These are phyloP conservation scores for Calonectria pteridis DNA, from an alignment of 2,329 filamentous ascomycete species.

Conservation along the genomic window DNA sequence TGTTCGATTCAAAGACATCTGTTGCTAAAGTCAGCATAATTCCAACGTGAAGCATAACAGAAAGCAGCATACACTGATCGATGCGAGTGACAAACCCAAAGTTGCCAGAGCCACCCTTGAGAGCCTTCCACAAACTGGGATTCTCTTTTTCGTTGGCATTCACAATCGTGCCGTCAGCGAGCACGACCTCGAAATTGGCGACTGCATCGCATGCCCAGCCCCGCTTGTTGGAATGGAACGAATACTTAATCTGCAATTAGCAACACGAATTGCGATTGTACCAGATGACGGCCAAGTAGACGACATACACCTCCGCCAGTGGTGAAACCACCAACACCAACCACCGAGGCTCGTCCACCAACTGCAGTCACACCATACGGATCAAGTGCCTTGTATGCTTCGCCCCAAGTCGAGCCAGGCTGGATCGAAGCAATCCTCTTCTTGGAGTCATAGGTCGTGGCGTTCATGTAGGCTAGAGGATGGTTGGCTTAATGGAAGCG, in stretches of 20 bases:
- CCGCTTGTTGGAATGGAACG: constrained; percentile 45
- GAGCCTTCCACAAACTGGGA: constrained; percentile 57
- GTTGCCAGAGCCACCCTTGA: constrained; percentile 62
- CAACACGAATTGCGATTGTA: not conserved
- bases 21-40: not conserved
- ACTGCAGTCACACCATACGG: constrained; percentile 54
- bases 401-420: constrained; percentile 58
- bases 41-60: not conserved
- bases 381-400: constrained; percentile 42
- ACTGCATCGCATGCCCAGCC: constrained; percentile 59
- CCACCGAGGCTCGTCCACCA: constrained; percentile 56
- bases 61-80: constrained; percentile 31
- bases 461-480: constrained; percentile 42
- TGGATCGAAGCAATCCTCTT: constrained; percentile 47
- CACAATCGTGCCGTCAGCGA: constrained; percentile 55
- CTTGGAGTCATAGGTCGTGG: constrained; percentile 45
- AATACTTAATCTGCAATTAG: constrained; percentile 35
- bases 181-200: constrained; percentile 57
- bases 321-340: constrained; percentile 48
- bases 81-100: constrained; percentile 55
- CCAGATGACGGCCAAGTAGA: not conserved
- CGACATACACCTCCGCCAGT: constrained; percentile 42
- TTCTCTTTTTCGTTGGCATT: constrained; percentile 54
- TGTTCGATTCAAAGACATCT: constrained; percentile 35
- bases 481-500: not conserved